Evolutionary conservation across 106 monocot species (phyloP), one percentile per base, ranked within the genome.

Genomic region (Dendrobium huoshanense): DNA sequence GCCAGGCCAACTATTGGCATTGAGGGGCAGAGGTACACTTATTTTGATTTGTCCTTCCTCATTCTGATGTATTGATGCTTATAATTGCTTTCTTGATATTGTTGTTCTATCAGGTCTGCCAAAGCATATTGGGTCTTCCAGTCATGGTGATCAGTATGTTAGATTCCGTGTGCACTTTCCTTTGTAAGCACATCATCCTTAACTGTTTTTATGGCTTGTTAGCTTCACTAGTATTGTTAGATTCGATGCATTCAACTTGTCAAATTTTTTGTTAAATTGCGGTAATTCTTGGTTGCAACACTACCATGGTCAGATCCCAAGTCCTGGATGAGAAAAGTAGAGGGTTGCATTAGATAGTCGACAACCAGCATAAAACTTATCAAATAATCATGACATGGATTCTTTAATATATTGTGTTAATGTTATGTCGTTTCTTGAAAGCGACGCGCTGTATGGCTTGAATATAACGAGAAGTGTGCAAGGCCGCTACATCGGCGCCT

Each of bases 111-210:
- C 79, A 95, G 95, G 95, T n/a, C 87, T 96, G 40, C 91, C 92
- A 72, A 88, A 86, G 55, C 82, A 82, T 44, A 67, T 89, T 77
- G 95, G 95, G 48, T 74, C 90, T 42, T 68, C 83, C 29, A 88
- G 91, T 77, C 84, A 84, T 78, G 95, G 93, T 58, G 95, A 96
- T 59, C 93, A 96, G 67, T 91, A 88, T 88, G 93, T 96, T 22
- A 84, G 85, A 41, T 96, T 96, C 83, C 86, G 83, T 72, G 49
- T 95, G 55, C 88, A 86, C 29, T 95, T 95, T 67, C 95, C 95
- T 40, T 77, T 44, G 95, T 95, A 92, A 89, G 95, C 33, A 48
- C 56, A 48, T 74, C 19, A 74, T 75, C 64, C 47, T 75, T 5
- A 3, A 48, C 42, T 15, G 41, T 0, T 19, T 75, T 75, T 24